Base-by-base conservation (phyloP, 768 basidiomycete species). In the Tricholoma flavovirens region DNA sequence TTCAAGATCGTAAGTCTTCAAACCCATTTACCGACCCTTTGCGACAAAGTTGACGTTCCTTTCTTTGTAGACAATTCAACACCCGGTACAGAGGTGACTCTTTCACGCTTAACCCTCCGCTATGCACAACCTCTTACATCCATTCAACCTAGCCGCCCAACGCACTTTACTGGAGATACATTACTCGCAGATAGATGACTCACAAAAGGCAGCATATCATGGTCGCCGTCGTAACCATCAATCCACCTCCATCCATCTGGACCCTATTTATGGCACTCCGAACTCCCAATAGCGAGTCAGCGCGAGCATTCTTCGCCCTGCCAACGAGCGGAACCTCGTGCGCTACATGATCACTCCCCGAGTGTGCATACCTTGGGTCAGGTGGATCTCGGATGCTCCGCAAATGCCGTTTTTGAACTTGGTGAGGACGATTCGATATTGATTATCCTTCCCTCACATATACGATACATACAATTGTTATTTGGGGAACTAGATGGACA, bases 1-100 rank as follows among this genome's bases (percentile, higher is more conserved):
- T 88, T 53, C 70, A 75, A 68, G 79, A 81, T 62, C 87, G 87
- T 88, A 69, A 70, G 84, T 79, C 51, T 35, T 59, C 51, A 24
- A 36, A 55, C 30, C 54, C 42, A n/a, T 17, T 48, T 19, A 15
- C 14, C 17, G 17, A 38, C 51, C 32, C 40, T 21, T 19, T 7
- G 30, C 30, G 36, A 40, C 15, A 50, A 45, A 11, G 26, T 58
- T 63, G 54, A 59, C 30, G 45, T 19, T 24, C 40, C 51, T 21
- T 52, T 56, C 48, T 50, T 24, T 55, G 46, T 49, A 88, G 87
- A 88, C 71, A 72, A 82, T 52, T 85, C 86, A 10, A 80, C 78
- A 5, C 74, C 77, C 0, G 75, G 77, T 48, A 84, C 83, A 15
- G 69, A 71, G 71, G 72, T 75, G 26, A n/a, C 45, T 22, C 36